Evolutionary conservation across 768 basidiomycete species (phyloP).

Genomic region (Suillus alpinus): DNA sequence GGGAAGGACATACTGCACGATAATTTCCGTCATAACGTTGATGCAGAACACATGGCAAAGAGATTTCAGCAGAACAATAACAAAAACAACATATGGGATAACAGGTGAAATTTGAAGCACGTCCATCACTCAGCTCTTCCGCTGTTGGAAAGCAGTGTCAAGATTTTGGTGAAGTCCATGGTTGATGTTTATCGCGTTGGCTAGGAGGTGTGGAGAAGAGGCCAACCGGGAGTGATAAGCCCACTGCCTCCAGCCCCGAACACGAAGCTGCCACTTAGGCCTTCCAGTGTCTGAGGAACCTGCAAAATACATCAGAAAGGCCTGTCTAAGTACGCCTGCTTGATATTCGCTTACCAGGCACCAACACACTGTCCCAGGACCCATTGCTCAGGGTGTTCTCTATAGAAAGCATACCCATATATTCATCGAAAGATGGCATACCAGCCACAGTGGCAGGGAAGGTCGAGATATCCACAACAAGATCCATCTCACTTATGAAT

Average conservation of each 20-base stretch:
- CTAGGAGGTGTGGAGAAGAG: conserved; percentile 55
- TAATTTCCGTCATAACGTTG: background rate
- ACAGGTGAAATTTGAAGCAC: background rate
- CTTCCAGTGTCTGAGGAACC: conserved; percentile 78
- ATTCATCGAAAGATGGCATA: conserved; percentile 37
- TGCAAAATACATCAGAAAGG: conserved; percentile 24
- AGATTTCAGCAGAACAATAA: background rate
- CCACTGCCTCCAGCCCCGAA: conserved; percentile 82
- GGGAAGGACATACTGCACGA: background rate
- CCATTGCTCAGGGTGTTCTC: conserved; percentile 74
- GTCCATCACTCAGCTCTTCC: conserved; percentile 19
- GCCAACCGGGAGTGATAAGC: conserved; percentile 71
- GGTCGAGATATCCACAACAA: conserved; percentile 73
- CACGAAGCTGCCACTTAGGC: conserved; percentile 80
- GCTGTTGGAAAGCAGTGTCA: conserved; percentile 20
- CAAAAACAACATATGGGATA: background rate
- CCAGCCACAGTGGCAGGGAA: conserved; percentile 85
- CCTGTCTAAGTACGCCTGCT: background rate
- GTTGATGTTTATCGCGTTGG: conserved; percentile 26
- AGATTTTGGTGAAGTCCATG: conserved; percentile 29
- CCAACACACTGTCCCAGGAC: conserved; percentile 87
- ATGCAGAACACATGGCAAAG: background rate
- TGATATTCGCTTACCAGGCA: conserved; percentile 60
- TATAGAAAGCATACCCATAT: conserved; percentile 62
- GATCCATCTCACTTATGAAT: conserved; percentile 81